Evolutionary conservation across 202 grass and related monocot species (phyloP), one percentile per base, ranked within the genome.

Genomic region (Cymbopogon flexuosus): DNA sequence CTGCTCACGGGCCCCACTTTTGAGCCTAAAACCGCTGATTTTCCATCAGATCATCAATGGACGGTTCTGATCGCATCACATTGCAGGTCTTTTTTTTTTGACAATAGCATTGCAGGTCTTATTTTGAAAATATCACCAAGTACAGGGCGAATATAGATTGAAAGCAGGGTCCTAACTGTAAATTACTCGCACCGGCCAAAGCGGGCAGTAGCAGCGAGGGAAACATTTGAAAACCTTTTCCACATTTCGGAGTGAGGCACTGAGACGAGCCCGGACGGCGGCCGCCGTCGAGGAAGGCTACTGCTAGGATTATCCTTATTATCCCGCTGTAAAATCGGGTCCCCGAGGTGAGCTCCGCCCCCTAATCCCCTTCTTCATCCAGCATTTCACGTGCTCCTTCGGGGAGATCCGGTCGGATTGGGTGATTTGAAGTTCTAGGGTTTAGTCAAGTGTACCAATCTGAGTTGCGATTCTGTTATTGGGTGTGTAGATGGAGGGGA

Each of bases 401-500:
- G 15, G 9, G 8, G 79, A 43, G 3, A 31, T 49, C 10, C n/a
- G 24, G 11, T 10, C 11, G 18, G 16, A 35, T 80, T 58, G 22
- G 68, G 45, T 11, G 60, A 72, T 85, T 67, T 73, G 19, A 59
- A 56, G 12, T 79, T 67, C 77, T 85, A 80, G 83, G 83, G 76
- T 80, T 84, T 69, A 41, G 82, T 18, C 37, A 9, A 63, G 15
- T 10, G 12, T 14, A 6, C 62, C 18, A 12, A 46, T 77, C 73
- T 68, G 65, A 78, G n/a, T 27, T 62, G 16, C 19, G 23, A 35
- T 64, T 66, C 22, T 54, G 10, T 67, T 80, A 0, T 8, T 36
- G 10, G 0, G 18, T 41, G 60, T 73, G 42, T 81, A 83, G n/a
- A 97, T 94, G 92, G 89, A 92, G 74, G 67, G 35, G 29, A 81